Conservation (phyloP, 495 filamentous ascomycete genomes). For the Terfezia boudieri region DNA sequence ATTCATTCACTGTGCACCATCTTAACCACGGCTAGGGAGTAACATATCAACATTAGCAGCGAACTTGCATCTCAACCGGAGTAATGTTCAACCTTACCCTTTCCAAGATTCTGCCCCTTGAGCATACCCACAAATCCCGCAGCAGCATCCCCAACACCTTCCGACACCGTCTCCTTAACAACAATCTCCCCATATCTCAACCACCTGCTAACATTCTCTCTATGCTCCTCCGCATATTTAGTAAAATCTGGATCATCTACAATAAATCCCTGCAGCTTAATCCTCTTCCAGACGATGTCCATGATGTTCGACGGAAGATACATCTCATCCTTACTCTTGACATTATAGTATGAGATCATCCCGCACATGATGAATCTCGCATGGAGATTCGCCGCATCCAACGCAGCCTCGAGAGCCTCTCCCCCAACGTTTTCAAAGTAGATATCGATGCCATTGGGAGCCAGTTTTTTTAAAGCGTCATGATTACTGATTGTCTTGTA, state of each 20-base stretch:
- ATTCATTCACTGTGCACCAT: too few species aligned
- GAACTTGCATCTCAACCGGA: too few species aligned
- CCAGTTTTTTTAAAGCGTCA: constrained; percentile 50
- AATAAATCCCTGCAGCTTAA: constrained; percentile 54
- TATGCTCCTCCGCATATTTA: constrained; percentile 51
- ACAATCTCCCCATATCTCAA: constrained; percentile 63
- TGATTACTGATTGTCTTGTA: constrained; percentile 46
- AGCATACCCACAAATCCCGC: constrained; percentile 76
- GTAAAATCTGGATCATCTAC: constrained; percentile 37
- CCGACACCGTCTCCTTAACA: constrained; percentile 41
- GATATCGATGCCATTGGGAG: constrained; percentile 72
- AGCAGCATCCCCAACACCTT: constrained; percentile 62
- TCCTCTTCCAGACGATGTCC: constrained; percentile 24
- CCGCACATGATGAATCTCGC: constrained; percentile 45
- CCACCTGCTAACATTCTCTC: constrained; percentile 66
- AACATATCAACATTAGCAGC: too few species aligned
- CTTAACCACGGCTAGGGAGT: too few species aligned
- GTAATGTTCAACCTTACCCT: constrained; percentile 27
- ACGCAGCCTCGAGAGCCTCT: constrained; percentile 57
- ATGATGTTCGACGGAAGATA: constrained; percentile 52
- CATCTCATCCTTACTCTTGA: constrained; percentile 25
- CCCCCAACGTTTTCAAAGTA: constrained; percentile 94
- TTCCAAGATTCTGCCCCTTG: constrained; percentile 75
- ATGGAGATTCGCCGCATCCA: constrained; percentile 42
- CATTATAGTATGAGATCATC: constrained; percentile 63